Evolutionary conservation across 116 monocot genomes (phyloP).

Genomic region (Trichopus zeylanicus): DNA sequence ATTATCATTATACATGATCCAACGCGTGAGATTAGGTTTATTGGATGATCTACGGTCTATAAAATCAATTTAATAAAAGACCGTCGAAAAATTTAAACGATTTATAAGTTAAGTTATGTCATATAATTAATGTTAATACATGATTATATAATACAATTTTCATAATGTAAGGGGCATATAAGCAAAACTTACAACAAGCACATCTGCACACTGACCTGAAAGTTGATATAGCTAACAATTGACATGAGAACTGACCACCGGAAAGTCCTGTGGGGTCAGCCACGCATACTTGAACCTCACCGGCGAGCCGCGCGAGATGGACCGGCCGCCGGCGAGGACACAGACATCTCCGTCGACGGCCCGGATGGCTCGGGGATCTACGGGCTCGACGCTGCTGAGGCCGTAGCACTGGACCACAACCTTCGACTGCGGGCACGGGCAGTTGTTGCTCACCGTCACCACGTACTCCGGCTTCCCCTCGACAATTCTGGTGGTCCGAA

Average conservation of each 20-base stretch:
- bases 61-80: no score
- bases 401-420: conserved; percentile 21
- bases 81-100: no score
- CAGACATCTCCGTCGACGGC: conserved; percentile 19
- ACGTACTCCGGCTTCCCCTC: conserved; percentile 29
- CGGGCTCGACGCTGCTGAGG: conserved; percentile 26
- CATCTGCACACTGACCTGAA: no score
- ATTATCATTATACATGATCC: no score
- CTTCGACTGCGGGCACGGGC: conserved; percentile 16
- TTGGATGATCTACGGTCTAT: no score
- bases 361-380: conserved; percentile 15
- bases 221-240: conserved; percentile 7
- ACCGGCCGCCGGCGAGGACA: conserved; percentile 11
- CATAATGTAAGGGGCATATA: no score
- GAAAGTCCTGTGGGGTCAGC: conserved; percentile 28
- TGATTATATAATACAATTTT: no score
- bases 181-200: no score
- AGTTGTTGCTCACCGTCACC: conserved; percentile 24
- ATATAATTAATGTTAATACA: no score
- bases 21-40: no score
- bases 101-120: no score
- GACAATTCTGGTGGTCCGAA: conserved; percentile 14
- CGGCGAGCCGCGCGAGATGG: conserved; percentile 5
- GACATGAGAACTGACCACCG: conserved; percentile 15
- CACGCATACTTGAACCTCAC: conserved; percentile 29